Evolutionary conservation across 2,329 filamentous ascomycete species (phyloP), one percentile per base, ranked within the genome.

Genomic region (Pseudogymnoascus sp.): DNA sequence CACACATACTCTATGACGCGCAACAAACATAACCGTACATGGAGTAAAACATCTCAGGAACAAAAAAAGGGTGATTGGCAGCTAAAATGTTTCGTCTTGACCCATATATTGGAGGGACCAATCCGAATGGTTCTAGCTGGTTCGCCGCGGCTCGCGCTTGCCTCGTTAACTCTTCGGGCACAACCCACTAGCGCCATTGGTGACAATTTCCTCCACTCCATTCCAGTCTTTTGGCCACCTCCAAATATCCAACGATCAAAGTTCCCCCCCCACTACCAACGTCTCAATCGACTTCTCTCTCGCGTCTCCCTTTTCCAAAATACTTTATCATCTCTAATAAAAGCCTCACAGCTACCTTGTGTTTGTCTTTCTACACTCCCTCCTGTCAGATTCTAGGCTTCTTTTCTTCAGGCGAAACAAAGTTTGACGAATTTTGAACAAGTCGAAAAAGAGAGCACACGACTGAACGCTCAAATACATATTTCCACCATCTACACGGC

Each of bases 321-420:
- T 60, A 15, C 33, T 18, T 45, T 60, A 45, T 55, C 48, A 55
- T 33, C 48, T 55, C 48, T 55, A 55, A 55, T 55, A 55, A 33
- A 29, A 21, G 48, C 48, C 48, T 55, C 48, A 55, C 18, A 55
- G 48, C 48, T 37, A 60, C 15, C 35, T 45, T 27, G 58, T 60
- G 58, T 60, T 60, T 60, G 8, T 45, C 58, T 45, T 60, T 60
- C 35, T 45, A 37, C 35, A 37, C 39, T 45, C 33, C 21, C 35
- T 60, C 58, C 58, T 45, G 58, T 60, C 58, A n/a, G 58, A 37
- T 60, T 45, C 58, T 60, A 39, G 58, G 27, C 35, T 60, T 45
- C 21, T 31, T 37, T 60, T 45, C 58, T 39, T 60, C 58, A 37
- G 45, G 58, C 58, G 39, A 60, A 45, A 60, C 58, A 27, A 39